These are phyloP conservation scores for Articulospora tetracladia DNA, from an alignment of 495 filamentous ascomycete species.

Conservation along the genomic window DNA sequence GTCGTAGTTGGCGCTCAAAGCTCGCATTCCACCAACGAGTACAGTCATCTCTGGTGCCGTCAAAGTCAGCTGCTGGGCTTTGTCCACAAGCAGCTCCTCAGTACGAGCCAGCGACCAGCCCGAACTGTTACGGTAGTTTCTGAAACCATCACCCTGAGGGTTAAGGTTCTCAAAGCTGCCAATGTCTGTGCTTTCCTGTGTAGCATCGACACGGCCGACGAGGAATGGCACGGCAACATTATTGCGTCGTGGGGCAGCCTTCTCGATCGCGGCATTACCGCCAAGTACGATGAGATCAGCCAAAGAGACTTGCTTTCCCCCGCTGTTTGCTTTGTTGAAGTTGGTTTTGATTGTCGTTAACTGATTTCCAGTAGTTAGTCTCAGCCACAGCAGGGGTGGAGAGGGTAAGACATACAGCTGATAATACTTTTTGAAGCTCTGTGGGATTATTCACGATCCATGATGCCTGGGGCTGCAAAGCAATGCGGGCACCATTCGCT, in stretches of 20 bases:
- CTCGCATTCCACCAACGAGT: constrained; percentile 16
- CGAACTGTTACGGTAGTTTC: constrained; percentile 20
- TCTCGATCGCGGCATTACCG: constrained; percentile 38
- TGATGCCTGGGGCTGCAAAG: constrained; percentile 14
- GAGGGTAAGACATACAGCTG: constrained; percentile 10
- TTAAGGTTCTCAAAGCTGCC: constrained; percentile 15
- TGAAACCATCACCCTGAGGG: constrained; percentile 18
- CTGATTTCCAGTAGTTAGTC: constrained; percentile 10
- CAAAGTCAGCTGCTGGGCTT: constrained; percentile 17
- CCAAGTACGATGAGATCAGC: constrained; percentile 19
- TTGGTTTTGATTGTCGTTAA: constrained; percentile 16
- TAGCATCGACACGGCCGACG: constrained; percentile 38
- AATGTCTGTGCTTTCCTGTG: constrained; percentile 12
- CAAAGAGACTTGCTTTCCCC: constrained; percentile 14
- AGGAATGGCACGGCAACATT: constrained; percentile 30
- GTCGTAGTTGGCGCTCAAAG: constrained; percentile 13
- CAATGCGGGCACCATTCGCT: constrained; percentile 17
- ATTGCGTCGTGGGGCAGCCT: constrained; percentile 32
- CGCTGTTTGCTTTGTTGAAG: constrained; percentile 12
- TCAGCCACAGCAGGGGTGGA: not conserved
- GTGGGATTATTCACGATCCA: constrained; percentile 16
- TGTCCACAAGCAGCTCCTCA: constrained; percentile 19
- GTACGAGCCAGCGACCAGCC: constrained; percentile 17
- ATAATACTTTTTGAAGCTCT: constrained; percentile 9
- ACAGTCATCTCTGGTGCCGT: constrained; percentile 18